Percentiles rank a stretch among this genome's conserved stretches.
These are phyloP conservation scores for Saccharomyces hybrid DNA, from an alignment of 1,139 yeast species.

Conservation along the genomic window DNA sequence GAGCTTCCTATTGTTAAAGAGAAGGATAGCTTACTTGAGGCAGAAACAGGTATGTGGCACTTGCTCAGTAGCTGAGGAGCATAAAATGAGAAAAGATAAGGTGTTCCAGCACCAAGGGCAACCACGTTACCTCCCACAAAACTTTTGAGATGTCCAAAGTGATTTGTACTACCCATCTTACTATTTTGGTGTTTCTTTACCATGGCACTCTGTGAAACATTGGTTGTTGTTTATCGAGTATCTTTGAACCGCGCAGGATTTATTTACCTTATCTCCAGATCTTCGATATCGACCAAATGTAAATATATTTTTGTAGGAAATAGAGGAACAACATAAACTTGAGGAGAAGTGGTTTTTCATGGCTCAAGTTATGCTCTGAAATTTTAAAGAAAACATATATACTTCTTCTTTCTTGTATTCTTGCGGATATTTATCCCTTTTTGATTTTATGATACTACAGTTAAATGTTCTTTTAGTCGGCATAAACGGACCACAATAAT, in stretches of 20 bases:
- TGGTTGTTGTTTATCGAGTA: neutral
- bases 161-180: neutral
- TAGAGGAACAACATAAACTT: neutral
- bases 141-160: neutral
- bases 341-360: neutral
- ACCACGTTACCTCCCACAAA: slow-evolving; percentile 26
- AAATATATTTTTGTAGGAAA: neutral
- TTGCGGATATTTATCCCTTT: neutral
- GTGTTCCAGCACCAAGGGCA: slow-evolving; percentile 57
- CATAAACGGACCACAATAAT: neutral
- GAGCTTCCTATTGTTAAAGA: slow-evolving; percentile 59
- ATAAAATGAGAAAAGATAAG: slow-evolving; percentile 63
- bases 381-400: neutral
- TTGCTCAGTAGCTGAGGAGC: slow-evolving; percentile 59
- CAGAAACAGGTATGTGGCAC: slow-evolving; percentile 50
- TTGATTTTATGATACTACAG: neutral
- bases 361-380: neutral
- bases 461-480: neutral
- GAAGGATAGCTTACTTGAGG: slow-evolving; percentile 57
- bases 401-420: neutral
- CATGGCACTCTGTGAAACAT: neutral
- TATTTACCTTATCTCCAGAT: neutral
- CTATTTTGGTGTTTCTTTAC: neutral
- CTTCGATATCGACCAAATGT: neutral
- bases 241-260: neutral